Conservation (phyloP, 441 rosid genomes). For the Jatropha podagrica region DNA sequence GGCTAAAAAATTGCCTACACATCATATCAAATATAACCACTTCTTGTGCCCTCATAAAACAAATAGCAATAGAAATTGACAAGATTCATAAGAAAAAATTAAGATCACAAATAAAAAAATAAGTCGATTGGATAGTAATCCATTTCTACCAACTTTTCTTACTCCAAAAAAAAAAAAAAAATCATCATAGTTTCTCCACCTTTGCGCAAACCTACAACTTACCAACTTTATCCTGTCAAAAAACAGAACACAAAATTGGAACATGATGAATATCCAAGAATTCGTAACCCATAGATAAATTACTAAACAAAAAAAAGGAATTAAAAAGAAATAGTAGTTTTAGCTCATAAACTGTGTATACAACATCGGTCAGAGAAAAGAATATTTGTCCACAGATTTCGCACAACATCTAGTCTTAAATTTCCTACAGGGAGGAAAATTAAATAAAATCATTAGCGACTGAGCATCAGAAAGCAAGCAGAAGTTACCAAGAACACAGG, state of each 20-base stretch:
- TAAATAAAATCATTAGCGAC: neutral
- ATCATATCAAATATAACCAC: neutral
- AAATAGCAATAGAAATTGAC: neutral
- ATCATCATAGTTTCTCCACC: slow-evolving; percentile 34
- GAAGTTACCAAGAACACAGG: slow-evolving; percentile 68
- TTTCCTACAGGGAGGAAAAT: neutral
- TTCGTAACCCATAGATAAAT: neutral
- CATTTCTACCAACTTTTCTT: slow-evolving; percentile 29
- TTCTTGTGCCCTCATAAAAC: neutral
- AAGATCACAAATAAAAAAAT: neutral
- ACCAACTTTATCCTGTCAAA: slow-evolving; percentile 93
- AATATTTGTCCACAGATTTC: too few species aligned
- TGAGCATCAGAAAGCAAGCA: neutral
- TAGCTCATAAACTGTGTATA: neutral
- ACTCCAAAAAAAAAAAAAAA: slow-evolving; percentile 31
- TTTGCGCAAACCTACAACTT: slow-evolving; percentile 48
- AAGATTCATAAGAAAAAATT: neutral
- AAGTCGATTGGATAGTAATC: neutral
- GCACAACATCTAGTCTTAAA: too few species aligned
- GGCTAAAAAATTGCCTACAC: neutral
- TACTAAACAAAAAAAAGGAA: neutral
- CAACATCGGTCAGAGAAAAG: too few species aligned
- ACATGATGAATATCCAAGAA: slow-evolving; percentile 18
- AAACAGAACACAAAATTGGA: slow-evolving; percentile 22
- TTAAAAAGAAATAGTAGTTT: neutral